Base-by-base conservation (phyloP, 2,329 filamentous ascomycete species). In the Pseudogymnoascus sp. region DNA sequence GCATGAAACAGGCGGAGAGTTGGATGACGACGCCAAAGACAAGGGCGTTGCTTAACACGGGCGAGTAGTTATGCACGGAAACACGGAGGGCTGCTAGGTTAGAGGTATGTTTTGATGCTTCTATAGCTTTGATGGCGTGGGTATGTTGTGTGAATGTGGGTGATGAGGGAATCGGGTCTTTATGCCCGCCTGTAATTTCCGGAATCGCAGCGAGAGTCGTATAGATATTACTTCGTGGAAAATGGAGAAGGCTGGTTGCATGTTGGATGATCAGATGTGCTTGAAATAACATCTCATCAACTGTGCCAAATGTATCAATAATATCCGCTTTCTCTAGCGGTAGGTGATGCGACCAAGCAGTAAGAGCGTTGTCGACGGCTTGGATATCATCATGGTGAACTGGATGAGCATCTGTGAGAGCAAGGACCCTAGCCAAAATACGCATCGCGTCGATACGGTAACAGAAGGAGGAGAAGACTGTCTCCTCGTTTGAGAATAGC, bases 281-380 rank as follows among this genome's bases (percentile, higher is more conserved):
- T 74, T 96, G 91, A 76, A 96, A 96, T 76, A 96, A 87, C 83
- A 96, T 88, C 75, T 96, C 90, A 73, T 97, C 93, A 11, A 93
- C 80, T 62, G 85, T 82, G 36, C 90, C 87, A 69, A 88, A 84
- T 67, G 83, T 82, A 65, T 86, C 83, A 63, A 96, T 78, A 15
- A 90, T 80, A 66, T 90, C 84, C 63, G 81, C 81, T 76, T 96
- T 96, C 11, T 80, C 80, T n/a, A 82, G 79, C 0, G 93, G 92
- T 0, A 96, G 79, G 70, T 95, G 88, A 59, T 93, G 83, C 62
- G 86, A 83, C 90, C 91, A 96, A 73, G 91, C 93, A 15, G 81
- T 80, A 53, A 88, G 80, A 44, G 84, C 82, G 31, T 83, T 80
- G 69, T 87, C 84, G 8, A 87, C 81, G 1, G 77, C 76, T 1